Percentiles rank a stretch among this genome's conserved stretches.
Conservation (phyloP, 208 protist species). For the Strigomonas culicis region DNA sequence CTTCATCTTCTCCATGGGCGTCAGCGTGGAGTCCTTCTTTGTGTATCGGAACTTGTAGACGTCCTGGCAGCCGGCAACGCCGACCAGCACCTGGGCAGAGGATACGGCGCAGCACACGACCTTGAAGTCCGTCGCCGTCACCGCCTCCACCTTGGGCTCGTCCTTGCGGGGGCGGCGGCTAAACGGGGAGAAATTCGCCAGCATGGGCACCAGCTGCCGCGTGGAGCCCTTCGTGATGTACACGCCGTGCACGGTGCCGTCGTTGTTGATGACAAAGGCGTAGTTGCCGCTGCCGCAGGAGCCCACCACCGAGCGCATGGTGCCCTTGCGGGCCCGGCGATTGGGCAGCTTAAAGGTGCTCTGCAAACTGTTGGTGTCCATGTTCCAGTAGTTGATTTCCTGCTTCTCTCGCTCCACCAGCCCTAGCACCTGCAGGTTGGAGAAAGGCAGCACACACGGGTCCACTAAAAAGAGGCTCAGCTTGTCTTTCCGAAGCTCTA, state of each 20-base stretch:
- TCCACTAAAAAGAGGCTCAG: conserved; percentile 35
- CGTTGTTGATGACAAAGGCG: conserved; percentile 57
- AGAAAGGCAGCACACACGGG: conserved; percentile 22
- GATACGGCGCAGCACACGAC: conserved; percentile 15
- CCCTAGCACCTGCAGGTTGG: conserved; percentile 25
- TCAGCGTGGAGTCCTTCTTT: conserved; percentile 10
- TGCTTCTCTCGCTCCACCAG: conserved; percentile 23
- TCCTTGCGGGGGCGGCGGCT: conserved; percentile 8
- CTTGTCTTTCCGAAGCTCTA: conserved; percentile 26
- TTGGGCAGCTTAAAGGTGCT: conserved; percentile 30
- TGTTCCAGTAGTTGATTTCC: conserved; percentile 48
- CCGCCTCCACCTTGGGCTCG: no score
- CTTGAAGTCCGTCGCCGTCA: not conserved
- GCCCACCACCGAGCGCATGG: conserved; percentile 14
- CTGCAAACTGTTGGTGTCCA: conserved; percentile 38
- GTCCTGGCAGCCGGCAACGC: conserved; percentile 18
- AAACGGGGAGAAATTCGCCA: conserved; percentile 31
- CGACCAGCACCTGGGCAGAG: conserved; percentile 29
- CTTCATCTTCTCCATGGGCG: conserved; percentile 10
- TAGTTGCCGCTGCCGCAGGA: conserved; percentile 53
- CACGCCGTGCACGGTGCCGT: conserved; percentile 58
- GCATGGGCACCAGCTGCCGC: conserved; percentile 41
- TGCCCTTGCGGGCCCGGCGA: conserved; percentile 26
- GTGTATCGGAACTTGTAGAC: conserved; percentile 27
- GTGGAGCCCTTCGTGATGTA: conserved; percentile 37